Percentiles rank a stretch among this genome's conserved stretches.
Evolutionary conservation across 73 alveolate genomes (phyloP).

Genomic region (Tetrahymena malaccensis): DNA sequence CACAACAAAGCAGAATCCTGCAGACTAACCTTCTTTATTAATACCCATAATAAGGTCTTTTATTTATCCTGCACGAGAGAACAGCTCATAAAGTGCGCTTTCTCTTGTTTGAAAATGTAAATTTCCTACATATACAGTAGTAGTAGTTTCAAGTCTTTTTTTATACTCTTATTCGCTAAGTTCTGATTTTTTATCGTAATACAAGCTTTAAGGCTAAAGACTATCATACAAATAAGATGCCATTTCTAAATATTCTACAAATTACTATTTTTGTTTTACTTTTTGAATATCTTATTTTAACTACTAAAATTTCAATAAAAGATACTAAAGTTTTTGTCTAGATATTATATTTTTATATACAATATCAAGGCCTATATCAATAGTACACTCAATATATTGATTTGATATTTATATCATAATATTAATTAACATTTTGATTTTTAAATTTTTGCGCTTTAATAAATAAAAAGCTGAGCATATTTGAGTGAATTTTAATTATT

Average conservation of each 20-base stretch:
- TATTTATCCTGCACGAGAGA: slow-evolving; percentile 88
- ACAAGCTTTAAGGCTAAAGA: slow-evolving; percentile 44
- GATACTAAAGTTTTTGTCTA: background rate
- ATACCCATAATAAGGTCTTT: slow-evolving; percentile 49
- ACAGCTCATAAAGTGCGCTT: slow-evolving; percentile 88
- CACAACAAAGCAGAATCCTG: slow-evolving; percentile 99
- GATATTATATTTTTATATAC: background rate
- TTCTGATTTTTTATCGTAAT: slow-evolving; percentile 62
- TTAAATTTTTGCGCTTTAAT: background rate
- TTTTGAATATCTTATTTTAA: background rate
- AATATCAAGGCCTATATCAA: background rate
- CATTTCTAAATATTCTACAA: background rate
- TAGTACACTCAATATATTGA: no score
- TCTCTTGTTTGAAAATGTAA: slow-evolving; percentile 94
- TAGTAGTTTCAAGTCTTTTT: slow-evolving; percentile 65
- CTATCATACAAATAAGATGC: slow-evolving; percentile 47
- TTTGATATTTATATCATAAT: background rate
- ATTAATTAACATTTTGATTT: background rate
- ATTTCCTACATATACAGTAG: slow-evolving; percentile 97
- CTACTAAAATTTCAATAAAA: background rate
- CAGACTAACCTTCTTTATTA: slow-evolving; percentile 49
- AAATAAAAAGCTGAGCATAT: background rate
- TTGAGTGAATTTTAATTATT: background rate
- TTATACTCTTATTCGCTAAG: slow-evolving; percentile 60
- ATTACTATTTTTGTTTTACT: background rate